phyloP scores from a whole-genome alignment of 495 filamentous ascomycete genomes.

The Glonium stellatum region DNA sequence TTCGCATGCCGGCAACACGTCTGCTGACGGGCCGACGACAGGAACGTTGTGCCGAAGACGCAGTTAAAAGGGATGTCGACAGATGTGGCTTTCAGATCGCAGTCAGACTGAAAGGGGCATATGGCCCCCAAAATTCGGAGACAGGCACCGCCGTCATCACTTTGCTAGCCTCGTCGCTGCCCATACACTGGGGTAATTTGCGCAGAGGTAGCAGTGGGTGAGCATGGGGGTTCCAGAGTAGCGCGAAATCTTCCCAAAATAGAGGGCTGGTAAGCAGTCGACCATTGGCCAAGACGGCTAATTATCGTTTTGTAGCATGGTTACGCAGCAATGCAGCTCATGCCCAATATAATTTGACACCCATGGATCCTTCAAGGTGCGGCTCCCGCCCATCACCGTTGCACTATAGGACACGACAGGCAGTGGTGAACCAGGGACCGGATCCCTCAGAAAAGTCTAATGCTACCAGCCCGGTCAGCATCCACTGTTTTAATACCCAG shows the following conservation, averaged over 20 bases:
- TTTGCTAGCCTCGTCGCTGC: too few relatives aligned
- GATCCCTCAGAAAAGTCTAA: neutral
- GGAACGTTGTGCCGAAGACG: too few relatives aligned
- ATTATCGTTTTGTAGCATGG: neutral
- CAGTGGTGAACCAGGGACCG: neutral
- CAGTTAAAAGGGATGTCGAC: too few relatives aligned
- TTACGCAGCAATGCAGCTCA: neutral
- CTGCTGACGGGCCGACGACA: too few relatives aligned
- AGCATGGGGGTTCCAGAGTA: neutral
- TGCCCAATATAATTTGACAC: slow-evolving; percentile 1
- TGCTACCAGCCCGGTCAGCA: neutral
- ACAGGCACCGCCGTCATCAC: too few relatives aligned
- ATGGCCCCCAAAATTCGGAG: too few relatives aligned
- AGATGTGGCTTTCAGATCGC: too few relatives aligned
- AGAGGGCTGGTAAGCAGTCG: neutral
- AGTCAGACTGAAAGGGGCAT: too few relatives aligned
- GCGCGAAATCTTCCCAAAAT: neutral
- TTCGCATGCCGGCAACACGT: too few relatives aligned
- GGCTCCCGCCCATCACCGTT: neutral
- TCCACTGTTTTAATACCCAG: neutral
- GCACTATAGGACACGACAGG: neutral
- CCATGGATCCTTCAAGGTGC: neutral
- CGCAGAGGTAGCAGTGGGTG: too few relatives aligned
- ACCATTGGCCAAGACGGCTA: neutral
- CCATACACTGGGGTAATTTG: too few relatives aligned